Percentiles rank a stretch among this genome's conserved stretches.
Evolutionary conservation across 1,139 yeast species (phyloP).

Genomic region (Petasospora fabianii): DNA sequence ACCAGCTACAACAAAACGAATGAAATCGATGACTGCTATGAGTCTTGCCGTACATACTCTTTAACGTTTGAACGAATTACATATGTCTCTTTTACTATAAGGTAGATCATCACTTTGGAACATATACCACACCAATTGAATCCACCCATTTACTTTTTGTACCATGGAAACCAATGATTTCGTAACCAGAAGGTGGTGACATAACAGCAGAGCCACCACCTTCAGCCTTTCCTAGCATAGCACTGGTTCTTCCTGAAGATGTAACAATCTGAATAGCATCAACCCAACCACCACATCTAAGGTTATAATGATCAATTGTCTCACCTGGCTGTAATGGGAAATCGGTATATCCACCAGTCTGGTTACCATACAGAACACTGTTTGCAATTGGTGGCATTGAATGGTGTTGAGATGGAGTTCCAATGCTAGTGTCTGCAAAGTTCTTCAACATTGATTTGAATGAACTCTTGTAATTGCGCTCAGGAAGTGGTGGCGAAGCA

Average conservation of each 20-base stretch:
- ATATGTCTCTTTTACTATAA: not conserved
- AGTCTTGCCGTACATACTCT: too few species aligned
- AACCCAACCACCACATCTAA: constrained; percentile 83
- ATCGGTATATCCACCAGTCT: constrained; percentile 55
- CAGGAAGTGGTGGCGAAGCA: constrained; percentile 42
- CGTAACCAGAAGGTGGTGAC: constrained; percentile 54
- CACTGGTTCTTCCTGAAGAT: constrained; percentile 46
- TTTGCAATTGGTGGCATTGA: constrained; percentile 2
- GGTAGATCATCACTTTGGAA: constrained; percentile 14
- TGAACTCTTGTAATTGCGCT: constrained; percentile 42
- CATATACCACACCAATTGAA: constrained; percentile 54
- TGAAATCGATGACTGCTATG: too few species aligned
- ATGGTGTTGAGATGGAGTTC: not conserved
- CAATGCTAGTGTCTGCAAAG: constrained; percentile 10
- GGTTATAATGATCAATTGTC: constrained; percentile 50
- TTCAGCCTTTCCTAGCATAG: constrained; percentile 53
- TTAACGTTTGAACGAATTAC: not conserved
- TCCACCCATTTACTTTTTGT: constrained; percentile 65
- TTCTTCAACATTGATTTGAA: constrained; percentile 28
- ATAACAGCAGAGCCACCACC: constrained; percentile 70
- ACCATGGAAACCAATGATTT: constrained; percentile 67
- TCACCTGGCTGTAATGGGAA: constrained; percentile 57
- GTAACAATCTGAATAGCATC: constrained; percentile 76
- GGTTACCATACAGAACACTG: constrained; percentile 55
- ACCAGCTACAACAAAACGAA: too few species aligned